Evolutionary conservation across 139 green algal species (phyloP).

Genomic region (Picochlorum sp.): DNA sequence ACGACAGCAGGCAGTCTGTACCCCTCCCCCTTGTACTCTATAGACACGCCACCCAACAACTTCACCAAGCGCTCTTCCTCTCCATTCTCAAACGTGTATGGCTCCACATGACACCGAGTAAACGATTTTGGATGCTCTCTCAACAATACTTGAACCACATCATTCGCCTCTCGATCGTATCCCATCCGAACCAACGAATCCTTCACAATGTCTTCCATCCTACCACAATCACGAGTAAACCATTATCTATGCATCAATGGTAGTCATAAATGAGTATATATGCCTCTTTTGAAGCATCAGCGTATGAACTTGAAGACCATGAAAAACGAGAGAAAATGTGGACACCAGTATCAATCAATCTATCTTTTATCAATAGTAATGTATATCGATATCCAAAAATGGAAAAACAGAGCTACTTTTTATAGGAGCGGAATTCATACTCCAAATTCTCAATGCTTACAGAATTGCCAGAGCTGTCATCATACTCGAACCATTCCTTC

Average conservation of each 20-base stretch:
- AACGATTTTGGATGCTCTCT: not conserved
- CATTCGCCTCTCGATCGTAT: not conserved
- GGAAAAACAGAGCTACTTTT: not conserved
- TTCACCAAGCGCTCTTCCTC: slow-evolving; percentile 2
- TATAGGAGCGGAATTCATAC: slow-evolving; percentile 33
- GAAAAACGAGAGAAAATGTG: too few species aligned
- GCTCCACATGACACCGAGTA: not conserved
- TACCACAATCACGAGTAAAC: too few species aligned
- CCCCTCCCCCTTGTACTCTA: not conserved
- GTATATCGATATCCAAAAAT: not conserved
- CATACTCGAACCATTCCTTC: slow-evolving; percentile 73
- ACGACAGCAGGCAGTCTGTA: slow-evolving; percentile 5
- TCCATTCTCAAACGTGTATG: not conserved
- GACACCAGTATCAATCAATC: too few species aligned
- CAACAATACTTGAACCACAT: not conserved
- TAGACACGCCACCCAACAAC: not conserved
- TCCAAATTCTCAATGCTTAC: slow-evolving; percentile 58
- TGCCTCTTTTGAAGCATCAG: too few species aligned
- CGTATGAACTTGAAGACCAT: too few species aligned
- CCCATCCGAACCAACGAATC: not conserved
- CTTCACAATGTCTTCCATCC: too few species aligned
- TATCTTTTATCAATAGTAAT: not conserved
- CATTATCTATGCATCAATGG: too few species aligned
- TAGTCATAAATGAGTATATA: too few species aligned
- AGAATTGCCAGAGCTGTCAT: slow-evolving; percentile 55